phyloP scores from a whole-genome alignment of 805 yeast species.

The Ogataea parapolymorpha region DNA sequence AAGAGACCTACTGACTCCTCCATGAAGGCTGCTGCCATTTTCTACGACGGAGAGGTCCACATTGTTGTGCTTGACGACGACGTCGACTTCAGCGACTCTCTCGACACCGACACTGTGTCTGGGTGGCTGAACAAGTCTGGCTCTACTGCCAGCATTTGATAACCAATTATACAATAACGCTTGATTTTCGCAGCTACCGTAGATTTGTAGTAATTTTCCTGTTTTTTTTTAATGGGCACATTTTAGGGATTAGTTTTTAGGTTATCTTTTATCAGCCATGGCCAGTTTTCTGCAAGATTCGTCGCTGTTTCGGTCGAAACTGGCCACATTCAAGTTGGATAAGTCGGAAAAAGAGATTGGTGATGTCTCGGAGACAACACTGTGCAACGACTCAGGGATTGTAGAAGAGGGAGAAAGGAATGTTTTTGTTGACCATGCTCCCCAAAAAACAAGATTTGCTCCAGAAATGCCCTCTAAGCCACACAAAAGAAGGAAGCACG shows the following conservation, averaged over 20 bases:
- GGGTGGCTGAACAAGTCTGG: slow-evolving; percentile 57
- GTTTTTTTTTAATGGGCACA: slow-evolving; percentile 1
- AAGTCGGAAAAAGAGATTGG: background rate
- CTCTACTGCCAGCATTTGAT: slow-evolving; percentile 37
- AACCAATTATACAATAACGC: slow-evolving; percentile 4
- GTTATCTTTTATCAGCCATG: slow-evolving; percentile 1
- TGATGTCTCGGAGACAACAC: background rate
- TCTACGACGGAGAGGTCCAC: slow-evolving; percentile 55
- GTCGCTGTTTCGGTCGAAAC: slow-evolving; percentile 2
- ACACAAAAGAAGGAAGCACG: background rate
- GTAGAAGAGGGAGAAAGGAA: slow-evolving; percentile 3
- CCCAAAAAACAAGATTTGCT: background rate
- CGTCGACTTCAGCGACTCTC: slow-evolving; percentile 47
- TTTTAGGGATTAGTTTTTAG: slow-evolving; percentile 2
- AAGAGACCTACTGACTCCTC: slow-evolving; percentile 74
- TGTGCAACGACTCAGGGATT: slow-evolving; percentile 4
- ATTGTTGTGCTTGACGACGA: slow-evolving; percentile 57
- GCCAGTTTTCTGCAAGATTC: slow-evolving; percentile 7
- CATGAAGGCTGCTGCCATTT: slow-evolving; percentile 88
- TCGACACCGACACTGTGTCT: slow-evolving; percentile 54
- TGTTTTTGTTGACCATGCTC: slow-evolving; percentile 4
- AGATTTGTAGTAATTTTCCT: background rate
- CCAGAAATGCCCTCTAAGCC: slow-evolving; percentile 4
- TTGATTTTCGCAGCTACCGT: slow-evolving; percentile 6
- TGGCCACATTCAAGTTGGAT: background rate